These are phyloP conservation scores for Pichia sporocuriosa DNA, from an alignment of 805 yeast species.

Conservation along the genomic window DNA sequence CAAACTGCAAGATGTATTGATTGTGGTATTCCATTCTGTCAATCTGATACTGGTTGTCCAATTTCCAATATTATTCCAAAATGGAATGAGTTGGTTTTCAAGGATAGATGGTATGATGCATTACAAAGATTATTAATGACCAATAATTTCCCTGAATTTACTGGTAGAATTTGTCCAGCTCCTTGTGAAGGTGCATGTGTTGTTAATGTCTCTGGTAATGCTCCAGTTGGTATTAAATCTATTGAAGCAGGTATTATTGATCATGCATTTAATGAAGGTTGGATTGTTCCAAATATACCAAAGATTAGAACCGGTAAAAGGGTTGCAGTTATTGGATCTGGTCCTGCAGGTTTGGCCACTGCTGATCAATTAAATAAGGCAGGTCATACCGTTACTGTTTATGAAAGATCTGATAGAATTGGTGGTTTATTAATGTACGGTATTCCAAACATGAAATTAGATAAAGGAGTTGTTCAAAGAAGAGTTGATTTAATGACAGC, in stretches of 20 bases:
- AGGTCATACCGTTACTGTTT: constrained; percentile 87
- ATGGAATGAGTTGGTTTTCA: constrained; percentile 94
- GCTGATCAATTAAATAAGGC: constrained; percentile 97
- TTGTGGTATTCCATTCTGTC: constrained; percentile 99
- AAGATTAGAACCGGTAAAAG: constrained; percentile 72
- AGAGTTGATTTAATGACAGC: constrained; percentile 86
- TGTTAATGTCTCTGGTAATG: constrained; percentile 79
- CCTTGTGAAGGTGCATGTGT: constrained; percentile 97
- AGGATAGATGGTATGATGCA: constrained; percentile 93
- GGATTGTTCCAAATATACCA: constrained; percentile 88
- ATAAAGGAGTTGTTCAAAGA: constrained; percentile 85
- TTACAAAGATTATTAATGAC: constrained; percentile 88
- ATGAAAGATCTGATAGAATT: constrained; percentile 89
- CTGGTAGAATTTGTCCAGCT: constrained; percentile 98
- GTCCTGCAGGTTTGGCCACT: constrained; percentile 94
- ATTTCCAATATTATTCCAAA: constrained; percentile 95
- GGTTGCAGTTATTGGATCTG: constrained; percentile 89
- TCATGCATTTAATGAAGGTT: constrained; percentile 92
- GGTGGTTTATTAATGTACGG: constrained; percentile 99
- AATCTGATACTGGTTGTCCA: constrained; percentile 97
- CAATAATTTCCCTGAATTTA: constrained; percentile 97
- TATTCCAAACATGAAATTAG: constrained; percentile 98
- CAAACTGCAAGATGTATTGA: constrained; percentile 99
- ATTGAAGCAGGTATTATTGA: constrained; percentile 95
- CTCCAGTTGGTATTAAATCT: constrained; percentile 94